phyloP scores from a whole-genome alignment of 2,329 filamentous ascomycete species.

The Plenodomus lindquistii region DNA sequence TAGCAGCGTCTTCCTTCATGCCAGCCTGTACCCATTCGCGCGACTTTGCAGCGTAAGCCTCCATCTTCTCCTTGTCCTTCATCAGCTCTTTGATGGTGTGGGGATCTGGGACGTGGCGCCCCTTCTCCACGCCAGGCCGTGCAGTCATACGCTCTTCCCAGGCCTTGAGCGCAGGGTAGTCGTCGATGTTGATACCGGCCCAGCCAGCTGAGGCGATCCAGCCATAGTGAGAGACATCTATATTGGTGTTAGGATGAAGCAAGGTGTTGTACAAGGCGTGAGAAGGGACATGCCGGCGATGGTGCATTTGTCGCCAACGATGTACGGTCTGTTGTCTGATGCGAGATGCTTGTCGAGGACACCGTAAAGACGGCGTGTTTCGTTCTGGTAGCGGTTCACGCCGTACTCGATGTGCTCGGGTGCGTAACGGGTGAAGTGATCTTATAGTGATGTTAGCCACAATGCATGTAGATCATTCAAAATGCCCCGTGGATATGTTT shows the following conservation, averaged over 20 bases:
- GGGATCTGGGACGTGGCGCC: conserved; percentile 69
- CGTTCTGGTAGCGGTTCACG: conserved; percentile 79
- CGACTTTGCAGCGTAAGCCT: conserved; percentile 57
- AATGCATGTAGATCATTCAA: too few species aligned
- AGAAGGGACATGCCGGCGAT: conserved; percentile 39
- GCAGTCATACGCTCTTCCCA: conserved; percentile 75
- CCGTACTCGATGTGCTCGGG: conserved; percentile 82
- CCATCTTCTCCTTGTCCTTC: conserved; percentile 61
- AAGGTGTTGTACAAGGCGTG: not conserved
- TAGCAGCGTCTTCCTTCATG: conserved; percentile 51
- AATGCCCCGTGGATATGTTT: too few species aligned
- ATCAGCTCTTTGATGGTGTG: conserved; percentile 65
- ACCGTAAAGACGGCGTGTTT: conserved; percentile 79
- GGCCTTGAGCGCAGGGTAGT: conserved; percentile 74
- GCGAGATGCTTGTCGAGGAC: conserved; percentile 74
- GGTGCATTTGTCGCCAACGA: conserved; percentile 68
- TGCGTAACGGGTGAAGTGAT: conserved; percentile 59
- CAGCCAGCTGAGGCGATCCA: conserved; percentile 69
- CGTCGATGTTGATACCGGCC: conserved; percentile 68
- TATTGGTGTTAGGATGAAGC: conserved; percentile 4
- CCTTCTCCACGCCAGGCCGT: conserved; percentile 74
- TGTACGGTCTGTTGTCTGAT: conserved; percentile 53
- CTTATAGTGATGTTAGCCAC: not conserved
- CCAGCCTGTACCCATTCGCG: conserved; percentile 68
- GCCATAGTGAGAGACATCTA: conserved; percentile 77